These are phyloP conservation scores for Asterophora parasitica DNA, from an alignment of 768 basidiomycete species.

Conservation along the genomic window DNA sequence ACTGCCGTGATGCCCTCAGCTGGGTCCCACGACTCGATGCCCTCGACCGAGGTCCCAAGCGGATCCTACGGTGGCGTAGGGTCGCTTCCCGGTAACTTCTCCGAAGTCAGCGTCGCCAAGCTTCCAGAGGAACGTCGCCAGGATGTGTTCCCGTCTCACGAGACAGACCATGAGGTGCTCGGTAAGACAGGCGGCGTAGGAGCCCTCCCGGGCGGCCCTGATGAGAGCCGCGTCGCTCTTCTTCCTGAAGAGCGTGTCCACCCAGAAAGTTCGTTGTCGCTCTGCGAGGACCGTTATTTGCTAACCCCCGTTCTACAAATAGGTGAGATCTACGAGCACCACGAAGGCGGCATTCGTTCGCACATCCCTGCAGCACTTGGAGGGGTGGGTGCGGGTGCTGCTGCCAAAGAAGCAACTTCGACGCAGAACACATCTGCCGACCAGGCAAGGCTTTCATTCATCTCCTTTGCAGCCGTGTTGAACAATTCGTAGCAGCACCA, in stretches of 20 bases:
- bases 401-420: neutral
- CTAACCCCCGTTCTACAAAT: too few relatives aligned
- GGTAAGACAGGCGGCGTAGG: constrained; percentile 15
- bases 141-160: constrained; percentile 13
- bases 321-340: constrained; percentile 1
- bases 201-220: constrained; percentile 14
- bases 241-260: constrained; percentile 9
- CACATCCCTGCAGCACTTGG: neutral
- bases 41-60: constrained; percentile 14
- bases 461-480: neutral
- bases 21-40: neutral
- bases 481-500: neutral
- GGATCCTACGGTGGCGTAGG: constrained; percentile 37
- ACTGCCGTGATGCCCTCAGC: too few relatives aligned
- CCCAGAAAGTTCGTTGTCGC: constrained; percentile 1
- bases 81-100: constrained; percentile 41
- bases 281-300: neutral
- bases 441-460: too few relatives aligned
- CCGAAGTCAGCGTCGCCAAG: constrained; percentile 42
- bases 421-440: neutral
- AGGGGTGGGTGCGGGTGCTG: neutral
- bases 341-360: neutral
- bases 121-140: constrained; percentile 41
- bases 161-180: constrained; percentile 10
- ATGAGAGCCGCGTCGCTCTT: constrained; percentile 11